Evolutionary conservation across 129 eudicot species (phyloP).

Genomic region (Tagetes erecta): DNA sequence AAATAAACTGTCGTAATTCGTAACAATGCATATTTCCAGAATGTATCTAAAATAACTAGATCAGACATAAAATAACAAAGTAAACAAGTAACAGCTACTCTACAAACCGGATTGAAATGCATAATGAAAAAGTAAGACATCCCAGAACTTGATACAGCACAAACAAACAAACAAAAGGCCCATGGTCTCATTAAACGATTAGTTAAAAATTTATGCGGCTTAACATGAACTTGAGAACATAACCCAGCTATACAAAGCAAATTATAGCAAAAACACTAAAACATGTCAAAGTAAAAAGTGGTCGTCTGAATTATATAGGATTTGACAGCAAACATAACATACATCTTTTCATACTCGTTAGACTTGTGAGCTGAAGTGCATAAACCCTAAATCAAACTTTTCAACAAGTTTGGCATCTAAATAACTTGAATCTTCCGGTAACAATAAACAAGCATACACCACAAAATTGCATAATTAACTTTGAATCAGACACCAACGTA

Average conservation of each 20-base stretch:
- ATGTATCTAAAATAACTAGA: not conserved
- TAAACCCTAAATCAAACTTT: not conserved
- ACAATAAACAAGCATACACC: slow-evolving; percentile 6
- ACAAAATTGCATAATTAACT: not conserved
- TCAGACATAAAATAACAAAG: not conserved
- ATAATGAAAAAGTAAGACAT: not conserved
- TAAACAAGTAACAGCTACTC: not conserved
- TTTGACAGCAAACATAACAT: slow-evolving; percentile 1
- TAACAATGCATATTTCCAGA: not conserved
- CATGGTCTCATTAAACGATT: slow-evolving; percentile 1
- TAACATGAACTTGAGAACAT: too few species aligned
- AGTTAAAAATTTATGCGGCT: not conserved
- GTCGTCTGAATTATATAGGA: not conserved
- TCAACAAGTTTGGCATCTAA: not conserved
- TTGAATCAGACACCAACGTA: not conserved
- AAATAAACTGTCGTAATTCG: not conserved
- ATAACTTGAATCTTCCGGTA: slow-evolving; percentile 1
- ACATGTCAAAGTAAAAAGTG: not conserved
- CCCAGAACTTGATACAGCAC: not conserved
- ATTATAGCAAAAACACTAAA: slow-evolving; percentile 1
- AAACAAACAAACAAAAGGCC: not conserved
- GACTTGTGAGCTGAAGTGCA: not conserved
- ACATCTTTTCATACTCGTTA: not conserved
- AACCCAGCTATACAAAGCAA: too few species aligned
- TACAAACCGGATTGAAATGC: not conserved